phyloP scores from a whole-genome alignment of 192 early-diverging fungal genomes.

The Coemansia biformis region DNA sequence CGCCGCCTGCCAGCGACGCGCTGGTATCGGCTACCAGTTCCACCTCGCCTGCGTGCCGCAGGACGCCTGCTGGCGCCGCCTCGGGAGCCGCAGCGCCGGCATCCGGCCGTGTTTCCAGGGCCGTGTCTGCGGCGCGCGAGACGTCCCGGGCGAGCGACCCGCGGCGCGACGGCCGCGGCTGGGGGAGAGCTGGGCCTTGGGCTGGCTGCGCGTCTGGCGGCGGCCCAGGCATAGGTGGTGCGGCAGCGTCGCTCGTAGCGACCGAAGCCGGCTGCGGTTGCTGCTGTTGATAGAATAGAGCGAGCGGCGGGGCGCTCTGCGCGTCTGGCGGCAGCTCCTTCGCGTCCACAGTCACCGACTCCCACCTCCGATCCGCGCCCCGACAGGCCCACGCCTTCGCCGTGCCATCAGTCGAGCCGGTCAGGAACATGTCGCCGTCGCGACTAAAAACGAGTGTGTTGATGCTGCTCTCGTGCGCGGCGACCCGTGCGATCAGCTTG shows the following conservation, averaged over 20 bases:
- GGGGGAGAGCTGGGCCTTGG: no score
- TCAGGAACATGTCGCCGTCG: slow-evolving; percentile 60
- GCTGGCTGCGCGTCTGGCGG: no score
- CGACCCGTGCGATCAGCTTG: slow-evolving; percentile 57
- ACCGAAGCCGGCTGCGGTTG: no score
- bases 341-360: slow-evolving; percentile 45
- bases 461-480: slow-evolving; percentile 66
- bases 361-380: slow-evolving; percentile 54
- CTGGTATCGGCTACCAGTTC: slow-evolving; percentile 17
- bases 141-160: no score
- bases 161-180: no score
- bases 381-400: slow-evolving; percentile 67
- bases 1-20: slow-evolving; percentile 1
- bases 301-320: no score
- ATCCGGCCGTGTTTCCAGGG: no score
- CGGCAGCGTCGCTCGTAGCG: no score
- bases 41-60: not conserved
- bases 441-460: slow-evolving; percentile 71
- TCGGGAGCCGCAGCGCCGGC: not conserved
- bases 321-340: slow-evolving; percentile 16
- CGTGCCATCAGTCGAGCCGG: slow-evolving; percentile 75
- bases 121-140: no score
- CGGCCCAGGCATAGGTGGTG: no score
- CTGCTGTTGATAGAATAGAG: no score
- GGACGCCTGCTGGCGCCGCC: no score